phyloP scores from a whole-genome alignment of 495 filamentous ascomycete species.

The Saxophila tyrrhenica region DNA sequence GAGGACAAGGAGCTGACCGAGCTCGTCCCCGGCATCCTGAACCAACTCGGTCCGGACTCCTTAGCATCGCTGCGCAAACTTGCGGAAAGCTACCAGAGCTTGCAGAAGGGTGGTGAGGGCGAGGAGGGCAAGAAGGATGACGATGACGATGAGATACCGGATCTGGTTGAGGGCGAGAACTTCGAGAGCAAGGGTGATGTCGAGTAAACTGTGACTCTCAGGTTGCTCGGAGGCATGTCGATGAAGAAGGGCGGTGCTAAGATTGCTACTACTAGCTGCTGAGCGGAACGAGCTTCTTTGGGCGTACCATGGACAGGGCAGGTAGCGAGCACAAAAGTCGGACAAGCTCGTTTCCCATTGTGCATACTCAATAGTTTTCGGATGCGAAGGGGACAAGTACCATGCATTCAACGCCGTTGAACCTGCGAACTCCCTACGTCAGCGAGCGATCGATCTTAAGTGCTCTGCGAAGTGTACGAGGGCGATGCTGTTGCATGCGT shows the following conservation, averaged over 20 bases:
- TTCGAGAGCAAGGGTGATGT: conserved; percentile 71
- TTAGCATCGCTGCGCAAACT: conserved; percentile 97
- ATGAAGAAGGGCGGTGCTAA: too few relatives aligned
- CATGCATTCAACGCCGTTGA: too few relatives aligned
- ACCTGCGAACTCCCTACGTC: too few relatives aligned
- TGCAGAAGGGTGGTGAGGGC: conserved; percentile 81
- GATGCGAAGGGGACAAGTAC: too few relatives aligned
- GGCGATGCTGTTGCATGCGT: too few relatives aligned
- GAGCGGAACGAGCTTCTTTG: background rate
- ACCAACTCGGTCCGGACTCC: conserved; percentile 96
- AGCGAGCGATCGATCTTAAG: too few relatives aligned
- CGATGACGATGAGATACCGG: conserved; percentile 82
- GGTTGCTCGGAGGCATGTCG: too few relatives aligned
- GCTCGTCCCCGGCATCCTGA: conserved; percentile 97
- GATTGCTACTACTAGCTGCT: too few relatives aligned
- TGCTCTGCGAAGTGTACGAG: too few relatives aligned
- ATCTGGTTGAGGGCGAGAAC: conserved; percentile 89
- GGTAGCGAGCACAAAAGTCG: background rate
- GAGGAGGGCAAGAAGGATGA: conserved; percentile 64
- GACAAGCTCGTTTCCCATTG: too few relatives aligned
- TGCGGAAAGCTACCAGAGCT: conserved; percentile 97
- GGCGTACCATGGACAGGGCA: background rate
- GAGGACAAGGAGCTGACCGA: conserved; percentile 99
- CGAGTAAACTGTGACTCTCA: too few relatives aligned
- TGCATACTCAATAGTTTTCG: too few relatives aligned